phyloP scores from a whole-genome alignment of 805 yeast genomes.

The Barnettozyma pratensis region DNA sequence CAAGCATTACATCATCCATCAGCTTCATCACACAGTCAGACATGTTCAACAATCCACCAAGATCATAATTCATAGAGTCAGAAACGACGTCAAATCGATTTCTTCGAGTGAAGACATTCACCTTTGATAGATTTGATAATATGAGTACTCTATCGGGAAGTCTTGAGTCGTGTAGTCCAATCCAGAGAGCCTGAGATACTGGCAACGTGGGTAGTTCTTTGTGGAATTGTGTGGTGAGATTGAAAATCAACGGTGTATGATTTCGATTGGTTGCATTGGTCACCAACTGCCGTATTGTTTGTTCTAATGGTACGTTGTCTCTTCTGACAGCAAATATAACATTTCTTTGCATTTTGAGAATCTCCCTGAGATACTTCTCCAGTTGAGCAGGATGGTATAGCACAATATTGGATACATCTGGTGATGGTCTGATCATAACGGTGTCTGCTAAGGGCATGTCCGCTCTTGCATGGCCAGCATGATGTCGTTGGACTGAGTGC shows the following conservation, averaged over 20 bases:
- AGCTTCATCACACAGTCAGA: background rate
- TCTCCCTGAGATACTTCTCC: background rate
- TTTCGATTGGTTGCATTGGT: too few relatives aligned
- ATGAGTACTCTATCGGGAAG: slow-evolving; percentile 2
- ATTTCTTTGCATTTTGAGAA: background rate
- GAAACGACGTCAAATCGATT: background rate
- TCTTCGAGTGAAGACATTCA: background rate
- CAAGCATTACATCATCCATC: background rate
- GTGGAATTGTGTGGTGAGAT: background rate
- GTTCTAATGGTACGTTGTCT: background rate
- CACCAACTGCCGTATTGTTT: background rate
- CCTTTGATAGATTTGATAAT: background rate
- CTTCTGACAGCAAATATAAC: background rate
- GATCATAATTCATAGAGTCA: slow-evolving; percentile 2
- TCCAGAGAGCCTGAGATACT: slow-evolving; percentile 2
- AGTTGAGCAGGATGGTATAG: slow-evolving; percentile 9
- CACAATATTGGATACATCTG: slow-evolving; percentile 2
- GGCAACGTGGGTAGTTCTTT: background rate
- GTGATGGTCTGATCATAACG: slow-evolving; percentile 9
- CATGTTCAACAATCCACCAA: background rate
- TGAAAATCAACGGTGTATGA: background rate
- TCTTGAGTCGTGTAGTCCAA: slow-evolving; percentile 4
- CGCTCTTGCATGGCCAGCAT: background rate
- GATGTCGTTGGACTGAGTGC: background rate
- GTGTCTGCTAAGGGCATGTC: slow-evolving; percentile 1